phyloP scores from a whole-genome alignment of 495 filamentous ascomycete genomes.

The Penicillium malachiteum region DNA sequence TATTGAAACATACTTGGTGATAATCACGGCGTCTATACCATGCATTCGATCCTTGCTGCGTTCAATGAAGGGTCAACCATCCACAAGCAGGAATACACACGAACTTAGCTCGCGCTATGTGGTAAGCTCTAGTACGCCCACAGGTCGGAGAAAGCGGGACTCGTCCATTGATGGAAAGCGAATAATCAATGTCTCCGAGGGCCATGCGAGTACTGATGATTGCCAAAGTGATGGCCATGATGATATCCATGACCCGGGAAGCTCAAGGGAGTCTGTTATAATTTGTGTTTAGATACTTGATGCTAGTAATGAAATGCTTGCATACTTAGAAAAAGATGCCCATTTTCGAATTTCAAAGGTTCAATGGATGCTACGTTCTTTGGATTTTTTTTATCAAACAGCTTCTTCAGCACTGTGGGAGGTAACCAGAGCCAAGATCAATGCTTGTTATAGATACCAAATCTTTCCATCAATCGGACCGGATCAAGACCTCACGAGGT shows the following conservation, averaged over 20 bases:
- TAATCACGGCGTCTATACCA: constrained; percentile 33
- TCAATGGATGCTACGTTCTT: too few species aligned
- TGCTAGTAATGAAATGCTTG: neutral
- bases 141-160: constrained; percentile 6
- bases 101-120: constrained; percentile 15
- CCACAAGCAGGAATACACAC: constrained; percentile 13
- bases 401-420: too few species aligned
- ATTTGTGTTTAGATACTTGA: constrained; percentile 9
- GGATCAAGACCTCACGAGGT: too few species aligned
- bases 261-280: constrained; percentile 7
- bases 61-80: constrained; percentile 1
- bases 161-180: constrained; percentile 15
- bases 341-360: too few species aligned
- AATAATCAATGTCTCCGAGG: constrained; percentile 11
- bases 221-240: constrained; percentile 4
- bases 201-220: constrained; percentile 10
- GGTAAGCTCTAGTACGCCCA: neutral
- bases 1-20: constrained; percentile 33
- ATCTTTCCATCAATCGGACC: too few species aligned
- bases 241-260: neutral
- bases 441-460: too few species aligned
- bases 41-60: constrained; percentile 26
- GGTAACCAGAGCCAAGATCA: too few species aligned
- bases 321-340: neutral
- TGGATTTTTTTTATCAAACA: too few species aligned